Base-by-base conservation (phyloP, 495 filamentous ascomycete species). In the Penicillium salamii region DNA sequence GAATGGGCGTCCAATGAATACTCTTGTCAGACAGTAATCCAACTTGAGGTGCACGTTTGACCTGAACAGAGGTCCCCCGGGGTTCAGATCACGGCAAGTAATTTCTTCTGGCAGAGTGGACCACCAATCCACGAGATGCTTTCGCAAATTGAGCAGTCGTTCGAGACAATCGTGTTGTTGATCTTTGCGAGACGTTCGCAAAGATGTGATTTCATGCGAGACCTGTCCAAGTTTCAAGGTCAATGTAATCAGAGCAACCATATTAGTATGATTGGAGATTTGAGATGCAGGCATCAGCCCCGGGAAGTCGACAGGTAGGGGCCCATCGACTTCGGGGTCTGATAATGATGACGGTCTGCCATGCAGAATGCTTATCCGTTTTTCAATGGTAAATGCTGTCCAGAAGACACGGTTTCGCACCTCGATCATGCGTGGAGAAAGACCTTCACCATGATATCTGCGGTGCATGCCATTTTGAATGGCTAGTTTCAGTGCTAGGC, bases 391-490 rank as follows among this genome's bases (percentile, higher is more conserved):
- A 46, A 76, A 78, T 3, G 72, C 66, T 6, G 72, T 78, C 76
- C 76, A 78, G 53, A 77, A 78, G 3, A 78, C 71, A 3, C 76
- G 66, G 49, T 78, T 78, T 12, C 76, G 60, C 3, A 69, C 59
- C 56, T 78, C 76, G 1, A 72, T 53, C 66, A 70, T 75, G 29
- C 66, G 63, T 12, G 63, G 46, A 2, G 68, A 71, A 1, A 77
- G 52, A 0, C 71, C 72, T 47, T 77, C 68, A 12, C 72, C 76
- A 26, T 68, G 62, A 37, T 78, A 77, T 37, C 66, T 68, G 31
- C 76, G 63, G 45, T 78, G 76, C 76, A 78, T 78, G n/a, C 76
- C 76, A 54, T 78, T 78, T 36, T 78, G 76, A 33, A 78, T 76
- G 0, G 74, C 76, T 46, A 78, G 58, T 35, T 78, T 78, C 6